Evolutionary conservation across 805 yeast genomes (phyloP).

Genomic region (Starmerella vitae): DNA sequence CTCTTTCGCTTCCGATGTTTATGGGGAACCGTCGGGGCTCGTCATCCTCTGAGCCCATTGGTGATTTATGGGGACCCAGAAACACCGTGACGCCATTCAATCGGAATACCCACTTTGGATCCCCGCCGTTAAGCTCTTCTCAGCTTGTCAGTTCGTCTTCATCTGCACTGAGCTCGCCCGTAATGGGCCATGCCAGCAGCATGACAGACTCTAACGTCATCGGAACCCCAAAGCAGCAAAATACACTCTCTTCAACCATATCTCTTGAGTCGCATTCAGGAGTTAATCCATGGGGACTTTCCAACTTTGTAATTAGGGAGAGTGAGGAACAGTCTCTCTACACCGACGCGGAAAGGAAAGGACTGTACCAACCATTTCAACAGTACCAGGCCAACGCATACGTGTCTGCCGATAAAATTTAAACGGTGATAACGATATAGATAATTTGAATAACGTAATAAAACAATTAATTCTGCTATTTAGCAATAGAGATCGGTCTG

Average conservation of each 20-base stretch:
- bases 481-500: no score
- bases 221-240: neutral
- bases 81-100: constrained; percentile 4
- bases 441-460: no score
- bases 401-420: neutral
- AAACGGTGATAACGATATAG: neutral
- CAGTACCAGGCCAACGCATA: constrained; percentile 3
- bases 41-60: neutral
- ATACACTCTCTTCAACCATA: neutral
- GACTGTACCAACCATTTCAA: constrained; percentile 11
- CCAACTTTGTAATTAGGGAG: neutral
- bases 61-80: constrained; percentile 9
- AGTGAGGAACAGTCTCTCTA: neutral
- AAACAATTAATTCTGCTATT: no score
- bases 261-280: neutral
- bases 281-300: neutral
- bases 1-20: constrained; percentile 1
- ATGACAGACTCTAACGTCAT: neutral
- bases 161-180: neutral
- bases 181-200: neutral
- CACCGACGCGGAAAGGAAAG: neutral
- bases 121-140: constrained; percentile 1
- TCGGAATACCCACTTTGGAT: constrained; percentile 1
- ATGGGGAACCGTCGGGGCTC: constrained; percentile 5
- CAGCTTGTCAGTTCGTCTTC: constrained; percentile 1